These are phyloP conservation scores for Lipomyces sp. DNA, from an alignment of 805 yeast genomes.

Conservation along the genomic window DNA sequence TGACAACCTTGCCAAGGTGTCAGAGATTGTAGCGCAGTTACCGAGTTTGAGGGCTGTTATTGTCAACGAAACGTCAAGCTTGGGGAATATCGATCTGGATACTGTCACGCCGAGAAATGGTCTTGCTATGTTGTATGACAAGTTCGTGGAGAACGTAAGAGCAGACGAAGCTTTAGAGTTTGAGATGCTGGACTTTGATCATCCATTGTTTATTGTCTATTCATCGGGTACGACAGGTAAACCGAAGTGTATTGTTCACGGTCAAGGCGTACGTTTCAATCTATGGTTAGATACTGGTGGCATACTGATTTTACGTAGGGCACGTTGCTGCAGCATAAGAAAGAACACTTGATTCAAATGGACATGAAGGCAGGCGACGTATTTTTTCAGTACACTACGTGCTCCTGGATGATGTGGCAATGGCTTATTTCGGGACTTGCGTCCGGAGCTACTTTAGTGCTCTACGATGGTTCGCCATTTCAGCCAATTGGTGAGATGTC, in stretches of 20 bases:
- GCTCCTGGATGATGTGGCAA: slow-evolving; percentile 43
- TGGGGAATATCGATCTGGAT: slow-evolving; percentile 18
- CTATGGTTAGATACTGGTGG: background rate
- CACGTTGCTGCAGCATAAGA: slow-evolving; percentile 38
- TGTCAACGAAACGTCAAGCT: slow-evolving; percentile 17
- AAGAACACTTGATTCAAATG: slow-evolving; percentile 38
- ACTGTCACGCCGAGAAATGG: slow-evolving; percentile 21
- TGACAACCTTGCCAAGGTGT: slow-evolving; percentile 31
- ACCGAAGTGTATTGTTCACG: slow-evolving; percentile 40
- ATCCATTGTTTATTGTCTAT: slow-evolving; percentile 38
- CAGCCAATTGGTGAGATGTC: slow-evolving; percentile 36
- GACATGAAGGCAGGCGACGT: slow-evolving; percentile 36
- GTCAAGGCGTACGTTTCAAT: slow-evolving; percentile 33
- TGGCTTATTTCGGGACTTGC: slow-evolving; percentile 41
- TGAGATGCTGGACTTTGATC: slow-evolving; percentile 38
- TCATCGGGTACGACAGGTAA: slow-evolving; percentile 41
- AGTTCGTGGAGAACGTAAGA: slow-evolving; percentile 15
- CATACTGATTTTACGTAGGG: slow-evolving; percentile 17
- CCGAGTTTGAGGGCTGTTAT: slow-evolving; percentile 29
- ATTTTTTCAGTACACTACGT: slow-evolving; percentile 40
- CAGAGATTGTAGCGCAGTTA: slow-evolving; percentile 30
- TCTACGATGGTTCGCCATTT: slow-evolving; percentile 40
- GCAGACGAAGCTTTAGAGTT: slow-evolving; percentile 24
- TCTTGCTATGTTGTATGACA: background rate
- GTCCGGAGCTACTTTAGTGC: slow-evolving; percentile 38